Evolutionary conservation across 1,284 basidiomycete genomes (phyloP), one percentile per base, ranked within the genome.

Genomic region (Ustanciosporium gigantosporum): DNA sequence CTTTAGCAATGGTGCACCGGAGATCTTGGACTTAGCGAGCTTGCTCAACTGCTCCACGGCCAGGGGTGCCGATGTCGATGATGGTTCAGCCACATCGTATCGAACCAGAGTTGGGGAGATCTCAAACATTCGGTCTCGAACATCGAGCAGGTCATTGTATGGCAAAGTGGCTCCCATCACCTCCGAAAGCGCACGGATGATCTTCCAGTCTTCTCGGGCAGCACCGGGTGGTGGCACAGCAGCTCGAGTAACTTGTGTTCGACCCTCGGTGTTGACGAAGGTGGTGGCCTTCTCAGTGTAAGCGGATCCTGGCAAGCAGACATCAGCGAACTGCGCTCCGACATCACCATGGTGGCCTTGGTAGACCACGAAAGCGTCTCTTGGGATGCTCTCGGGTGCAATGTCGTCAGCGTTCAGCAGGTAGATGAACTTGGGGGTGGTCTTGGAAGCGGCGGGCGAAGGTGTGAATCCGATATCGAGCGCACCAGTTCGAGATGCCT

Each of bases 271-370:
- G 82, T 98, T 99, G 55, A 98, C 86, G 90, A 91, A 98, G 2
- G 92, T 96, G 41, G 85, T 84, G 11, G 85, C 83, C 82, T 98
- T 98, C 81, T 99, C 95, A 2, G 94, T 98, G 82, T 97, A 97
- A 2, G 94, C 94, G 20, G 89, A 85, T 21, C 86, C 91, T 34
- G 95, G 95, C 32, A 98, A 81, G 78, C 90, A 91, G 51, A 98
- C 92, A 78, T 98, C 94, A 16, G 95, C 95, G 41, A 93, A 87
- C 75, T 93, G 90, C 3, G 95, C 95, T 41, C 95, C 94, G 34
- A 91, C 83, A 78, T 99, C 95, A 78, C 95, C 95, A 78, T 98
- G 94, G 80, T 97, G 94, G 36, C 95, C 95, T 79, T 98, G 95
- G 81, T 98, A 99, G 14, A 98, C 94, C 36, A 98, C 94, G 75